Evolutionary conservation across 2,329 filamentous ascomycete genomes (phyloP), one percentile per base, ranked within the genome.

Genomic region (Colletotrichum sp.): DNA sequence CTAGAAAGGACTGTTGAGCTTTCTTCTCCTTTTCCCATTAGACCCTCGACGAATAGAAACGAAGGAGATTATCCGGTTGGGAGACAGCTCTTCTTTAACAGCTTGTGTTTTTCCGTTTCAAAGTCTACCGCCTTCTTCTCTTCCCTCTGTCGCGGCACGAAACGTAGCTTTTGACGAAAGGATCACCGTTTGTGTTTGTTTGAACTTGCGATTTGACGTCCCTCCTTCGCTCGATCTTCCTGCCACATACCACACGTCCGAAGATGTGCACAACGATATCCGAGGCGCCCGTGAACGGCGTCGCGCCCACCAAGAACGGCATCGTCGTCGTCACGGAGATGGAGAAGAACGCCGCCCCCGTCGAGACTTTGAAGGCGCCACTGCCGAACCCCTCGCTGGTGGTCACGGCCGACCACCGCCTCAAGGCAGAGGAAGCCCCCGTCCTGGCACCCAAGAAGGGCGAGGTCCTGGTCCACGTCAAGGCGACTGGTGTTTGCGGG

Each of bases 401-500:
- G 76, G 90, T 92, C 18, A 93, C 91, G 1, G 90, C 88, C 62
- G 90, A 93, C 79, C 91, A 93, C 79, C 85, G 86, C 7, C 80
- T 93, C 71, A 92, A 92, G 80, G 81, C 87, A 15, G 86, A 89
- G 32, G 88, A 93, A 60, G 90, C 90, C 2, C 91, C 91, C 8
- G 88, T 93, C 3, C 87, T 88, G 78, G 87, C 86, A 32, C 91
- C 91, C 5, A 84, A 85, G 8, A 83, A 84, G 8, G 90, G 89
- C 18, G 89, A 93, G 78, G 91, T 91, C 2, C 83, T 93, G 3
- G 79, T 93, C 12, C 91, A 93, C 76, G 87, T 93, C 78, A 92
- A 92, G 80, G 88, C 89, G 2, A 93, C 91, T 5, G 92, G 92
- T 59, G 91, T 93, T 49, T 93, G 92, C 83, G 92, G 92, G 87